A percentile compares a stretch with the other conserved stretches of the same genome.
These are phyloP conservation scores for Lactarius pseudohatsudake DNA, from an alignment of 768 basidiomycete genomes.

Conservation along the genomic window DNA sequence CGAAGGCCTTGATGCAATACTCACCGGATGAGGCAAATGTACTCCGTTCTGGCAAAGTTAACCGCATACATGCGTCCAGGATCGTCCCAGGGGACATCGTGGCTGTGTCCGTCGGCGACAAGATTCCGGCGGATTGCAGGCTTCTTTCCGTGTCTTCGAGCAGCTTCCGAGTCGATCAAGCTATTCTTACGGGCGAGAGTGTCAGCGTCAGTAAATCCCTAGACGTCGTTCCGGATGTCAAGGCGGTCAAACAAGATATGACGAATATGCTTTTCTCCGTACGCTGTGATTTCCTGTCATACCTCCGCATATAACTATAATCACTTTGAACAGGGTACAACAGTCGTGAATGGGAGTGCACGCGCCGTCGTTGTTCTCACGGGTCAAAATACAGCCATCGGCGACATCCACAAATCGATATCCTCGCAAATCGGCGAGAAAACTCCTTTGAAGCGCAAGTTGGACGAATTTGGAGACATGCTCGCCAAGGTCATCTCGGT, in stretches of 20 bases:
- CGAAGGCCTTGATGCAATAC: slow-evolving; percentile 92
- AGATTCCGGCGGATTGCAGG: slow-evolving; percentile 92
- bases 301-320: slow-evolving; percentile 1
- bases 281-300: slow-evolving; percentile 31
- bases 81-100: slow-evolving; percentile 96
- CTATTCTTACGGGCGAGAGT: slow-evolving; percentile 94
- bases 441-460: slow-evolving; percentile 94
- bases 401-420: slow-evolving; percentile 97
- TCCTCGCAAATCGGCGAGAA: slow-evolving; percentile 91
- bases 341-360: slow-evolving; percentile 90
- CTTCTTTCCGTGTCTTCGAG: slow-evolving; percentile 87
- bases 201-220: slow-evolving; percentile 81
- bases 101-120: slow-evolving; percentile 89
- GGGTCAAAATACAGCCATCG: slow-evolving; percentile 87
- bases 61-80: slow-evolving; percentile 78
- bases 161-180: slow-evolving; percentile 94
- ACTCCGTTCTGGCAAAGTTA: slow-evolving; percentile 65
- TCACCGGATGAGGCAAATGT: slow-evolving; percentile 96
- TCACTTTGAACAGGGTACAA: slow-evolving; percentile 68
- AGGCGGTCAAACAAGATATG: slow-evolving; percentile 98
- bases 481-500: slow-evolving; percentile 97
- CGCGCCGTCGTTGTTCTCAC: slow-evolving; percentile 86
- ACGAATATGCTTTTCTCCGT: slow-evolving; percentile 94
- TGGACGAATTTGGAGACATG: slow-evolving; percentile 98
- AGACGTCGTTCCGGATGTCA: slow-evolving; percentile 63